Conservation (phyloP, 1,284 basidiomycete species). For the Apiotrichum akiyoshidainum region DNA sequence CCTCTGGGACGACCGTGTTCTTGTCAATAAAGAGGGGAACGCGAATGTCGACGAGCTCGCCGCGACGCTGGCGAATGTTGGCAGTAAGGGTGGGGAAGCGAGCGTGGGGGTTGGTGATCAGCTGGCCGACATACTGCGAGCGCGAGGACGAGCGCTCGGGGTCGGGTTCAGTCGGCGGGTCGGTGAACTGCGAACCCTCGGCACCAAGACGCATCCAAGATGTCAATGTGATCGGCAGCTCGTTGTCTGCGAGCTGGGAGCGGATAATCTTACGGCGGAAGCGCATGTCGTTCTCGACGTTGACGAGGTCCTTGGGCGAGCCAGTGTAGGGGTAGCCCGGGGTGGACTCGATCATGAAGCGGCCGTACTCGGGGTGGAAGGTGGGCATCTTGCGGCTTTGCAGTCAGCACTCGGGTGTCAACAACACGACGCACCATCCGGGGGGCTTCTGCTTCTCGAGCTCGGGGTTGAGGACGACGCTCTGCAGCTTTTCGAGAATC, state of each 20-base stretch:
- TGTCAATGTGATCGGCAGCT: constrained; percentile 88
- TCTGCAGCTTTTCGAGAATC: constrained; percentile 77
- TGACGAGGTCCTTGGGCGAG: constrained; percentile 74
- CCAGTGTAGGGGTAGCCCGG: constrained; percentile 93
- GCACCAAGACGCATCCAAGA: constrained; percentile 92
- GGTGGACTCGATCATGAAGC: constrained; percentile 98
- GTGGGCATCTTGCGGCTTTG: constrained; percentile 73
- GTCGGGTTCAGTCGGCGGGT: constrained; percentile 75
- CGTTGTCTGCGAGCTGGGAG: constrained; percentile 75
- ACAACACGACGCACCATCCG: constrained; percentile 28
- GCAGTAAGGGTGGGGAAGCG: constrained; percentile 88
- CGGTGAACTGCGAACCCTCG: constrained; percentile 77
- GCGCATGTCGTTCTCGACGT: constrained; percentile 92
- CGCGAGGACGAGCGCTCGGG: constrained; percentile 70
- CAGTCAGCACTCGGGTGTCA: background rate
- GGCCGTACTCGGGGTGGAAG: constrained; percentile 98
- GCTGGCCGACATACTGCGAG: constrained; percentile 89
- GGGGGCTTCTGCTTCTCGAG: constrained; percentile 54
- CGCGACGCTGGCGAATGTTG: constrained; percentile 85
- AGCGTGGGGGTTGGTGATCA: constrained; percentile 94
- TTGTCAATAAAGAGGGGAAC: constrained; percentile 88
- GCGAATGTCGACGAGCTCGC: constrained; percentile 93
- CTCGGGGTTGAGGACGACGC: constrained; percentile 64
- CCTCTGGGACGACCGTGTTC: constrained; percentile 57
- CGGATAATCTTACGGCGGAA: constrained; percentile 82